These are phyloP conservation scores for Amanita rubescens DNA, from an alignment of 768 basidiomycete genomes.

Conservation along the genomic window DNA sequence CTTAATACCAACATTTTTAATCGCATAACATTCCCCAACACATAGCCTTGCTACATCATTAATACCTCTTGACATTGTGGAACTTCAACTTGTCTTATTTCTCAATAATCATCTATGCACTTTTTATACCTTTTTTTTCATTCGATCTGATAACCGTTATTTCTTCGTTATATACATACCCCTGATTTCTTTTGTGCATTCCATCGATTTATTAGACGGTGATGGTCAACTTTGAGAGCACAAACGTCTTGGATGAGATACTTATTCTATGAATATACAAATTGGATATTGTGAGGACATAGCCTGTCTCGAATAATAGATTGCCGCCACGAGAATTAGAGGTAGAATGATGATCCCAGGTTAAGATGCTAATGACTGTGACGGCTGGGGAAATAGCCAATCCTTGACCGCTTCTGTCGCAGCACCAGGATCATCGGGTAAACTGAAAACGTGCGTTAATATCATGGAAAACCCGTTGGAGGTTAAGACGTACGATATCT, in stretches of 20 bases:
- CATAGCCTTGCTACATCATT: neutral
- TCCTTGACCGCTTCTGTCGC: constrained; percentile 60
- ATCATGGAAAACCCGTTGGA: neutral
- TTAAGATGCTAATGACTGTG: constrained; percentile 3
- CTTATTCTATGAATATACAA: constrained; percentile 7
- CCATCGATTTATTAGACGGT: neutral
- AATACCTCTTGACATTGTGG: neutral
- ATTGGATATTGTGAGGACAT: constrained; percentile 3
- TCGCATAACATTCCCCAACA: neutral
- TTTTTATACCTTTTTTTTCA: neutral
- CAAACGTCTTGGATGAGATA: neutral
- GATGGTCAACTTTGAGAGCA: neutral
- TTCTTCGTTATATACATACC: neutral
- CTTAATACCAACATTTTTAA: constrained; percentile 1
- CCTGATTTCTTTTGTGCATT: neutral
- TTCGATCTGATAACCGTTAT: neutral
- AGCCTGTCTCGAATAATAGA: neutral
- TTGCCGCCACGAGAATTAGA: neutral
- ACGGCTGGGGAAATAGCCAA: constrained; percentile 61
- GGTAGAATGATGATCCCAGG: neutral
- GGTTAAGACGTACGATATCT: constrained; percentile 49
- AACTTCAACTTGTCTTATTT: neutral
- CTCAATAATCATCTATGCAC: neutral
- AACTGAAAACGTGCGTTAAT: constrained; percentile 30
- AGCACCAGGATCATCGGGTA: constrained; percentile 62